phyloP scores from a whole-genome alignment of 257 asterid genomes.

The Eustoma russellianum region DNA sequence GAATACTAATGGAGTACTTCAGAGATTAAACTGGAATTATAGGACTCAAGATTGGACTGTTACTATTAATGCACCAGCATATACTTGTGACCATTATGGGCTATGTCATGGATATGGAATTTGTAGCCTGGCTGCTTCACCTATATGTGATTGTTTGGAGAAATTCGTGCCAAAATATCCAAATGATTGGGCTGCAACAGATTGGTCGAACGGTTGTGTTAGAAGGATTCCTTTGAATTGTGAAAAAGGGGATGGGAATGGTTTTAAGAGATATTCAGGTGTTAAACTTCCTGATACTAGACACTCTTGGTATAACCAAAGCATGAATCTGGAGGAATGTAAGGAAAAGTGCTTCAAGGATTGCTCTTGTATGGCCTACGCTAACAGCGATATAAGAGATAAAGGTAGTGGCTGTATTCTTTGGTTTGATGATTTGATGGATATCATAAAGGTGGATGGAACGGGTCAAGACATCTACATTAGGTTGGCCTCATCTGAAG shows the following conservation, averaged over 20 bases:
- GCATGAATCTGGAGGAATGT: slow-evolving; percentile 16
- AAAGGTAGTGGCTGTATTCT: slow-evolving; percentile 28
- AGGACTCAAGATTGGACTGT: slow-evolving; percentile 14
- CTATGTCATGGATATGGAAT: slow-evolving; percentile 23
- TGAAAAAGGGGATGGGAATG: slow-evolving; percentile 15
- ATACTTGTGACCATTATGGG: slow-evolving; percentile 25
- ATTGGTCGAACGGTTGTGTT: slow-evolving; percentile 23
- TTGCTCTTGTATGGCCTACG: slow-evolving; percentile 28
- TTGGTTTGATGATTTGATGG: slow-evolving; percentile 27
- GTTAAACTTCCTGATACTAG: slow-evolving; percentile 27
- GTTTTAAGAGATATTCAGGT: slow-evolving; percentile 11
- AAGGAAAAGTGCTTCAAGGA: slow-evolving; percentile 18
- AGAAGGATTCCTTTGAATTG: slow-evolving; percentile 22
- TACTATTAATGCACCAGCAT: slow-evolving; percentile 9
- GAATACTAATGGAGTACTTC: slow-evolving; percentile 6
- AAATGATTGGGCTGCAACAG: slow-evolving; percentile 13
- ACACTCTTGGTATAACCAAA: slow-evolving; percentile 11
- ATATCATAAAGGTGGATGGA: slow-evolving; percentile 9
- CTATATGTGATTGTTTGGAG: slow-evolving; percentile 21
- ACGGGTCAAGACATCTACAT: slow-evolving; percentile 21
- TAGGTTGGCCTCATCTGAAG: slow-evolving; percentile 18
- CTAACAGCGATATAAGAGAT: slow-evolving; percentile 15
- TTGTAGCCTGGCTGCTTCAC: slow-evolving; percentile 18
- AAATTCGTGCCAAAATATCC: slow-evolving; percentile 14
- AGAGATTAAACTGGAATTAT: slow-evolving; percentile 13